phyloP scores from a whole-genome alignment of 345 rosid genomes.

The Salix caprea region DNA sequence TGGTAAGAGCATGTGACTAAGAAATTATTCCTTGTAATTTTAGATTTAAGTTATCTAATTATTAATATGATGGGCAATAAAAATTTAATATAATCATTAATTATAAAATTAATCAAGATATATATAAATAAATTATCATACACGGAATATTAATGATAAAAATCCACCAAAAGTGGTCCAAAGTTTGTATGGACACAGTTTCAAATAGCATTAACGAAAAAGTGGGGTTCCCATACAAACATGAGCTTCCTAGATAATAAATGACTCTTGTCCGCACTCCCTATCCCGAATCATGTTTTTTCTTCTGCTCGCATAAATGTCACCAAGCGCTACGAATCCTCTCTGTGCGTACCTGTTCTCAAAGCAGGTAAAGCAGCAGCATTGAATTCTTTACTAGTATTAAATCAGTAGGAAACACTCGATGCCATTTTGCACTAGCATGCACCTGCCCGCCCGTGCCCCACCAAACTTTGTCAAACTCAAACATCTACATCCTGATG shows the following conservation, averaged over 20 bases:
- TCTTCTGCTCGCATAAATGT: background rate
- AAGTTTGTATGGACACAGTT: too few species aligned
- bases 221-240: background rate
- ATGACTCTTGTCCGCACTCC: background rate
- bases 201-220: background rate
- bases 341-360: background rate
- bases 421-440: background rate
- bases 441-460: background rate
- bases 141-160: too few species aligned
- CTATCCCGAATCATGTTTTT: too few species aligned
- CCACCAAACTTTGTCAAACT: background rate
- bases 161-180: too few species aligned
- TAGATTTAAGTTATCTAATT: too few species aligned
- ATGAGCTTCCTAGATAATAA: background rate
- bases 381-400: background rate
- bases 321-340: constrained; percentile 8
- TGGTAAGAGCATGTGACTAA: too few species aligned
- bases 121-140: too few species aligned
- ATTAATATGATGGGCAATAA: too few species aligned
- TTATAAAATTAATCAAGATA: too few species aligned
- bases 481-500: background rate
- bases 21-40: too few species aligned
- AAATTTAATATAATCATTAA: too few species aligned
- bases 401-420: background rate
- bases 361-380: background rate